phyloP scores from a whole-genome alignment of 2,329 filamentous ascomycete species.

The Phoma herbarum region DNA sequence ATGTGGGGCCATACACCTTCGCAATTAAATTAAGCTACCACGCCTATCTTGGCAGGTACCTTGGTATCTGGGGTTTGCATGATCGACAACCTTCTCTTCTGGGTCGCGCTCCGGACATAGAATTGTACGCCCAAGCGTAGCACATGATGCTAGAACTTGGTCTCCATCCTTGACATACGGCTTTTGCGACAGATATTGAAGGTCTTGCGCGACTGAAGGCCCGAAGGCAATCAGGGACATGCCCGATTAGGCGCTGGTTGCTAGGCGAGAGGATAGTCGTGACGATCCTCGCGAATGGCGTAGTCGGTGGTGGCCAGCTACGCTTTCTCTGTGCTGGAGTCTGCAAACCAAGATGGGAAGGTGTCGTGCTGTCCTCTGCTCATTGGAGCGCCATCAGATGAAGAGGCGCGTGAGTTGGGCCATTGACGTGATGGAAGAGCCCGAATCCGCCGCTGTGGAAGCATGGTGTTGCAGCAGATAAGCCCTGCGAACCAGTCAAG shows the following conservation, averaged over 20 bases:
- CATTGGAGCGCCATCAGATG: constrained; percentile 16
- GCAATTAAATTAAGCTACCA: constrained; percentile 42
- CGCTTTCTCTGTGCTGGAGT: constrained; percentile 13
- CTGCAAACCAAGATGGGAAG: constrained; percentile 14
- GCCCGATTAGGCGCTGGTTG: constrained; percentile 12
- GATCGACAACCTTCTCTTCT: constrained; percentile 40
- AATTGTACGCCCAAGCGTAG: constrained; percentile 9
- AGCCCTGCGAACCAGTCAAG: constrained; percentile 35
- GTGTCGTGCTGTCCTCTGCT: constrained; percentile 13
- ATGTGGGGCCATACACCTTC: constrained; percentile 31
- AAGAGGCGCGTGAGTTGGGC: constrained; percentile 15
- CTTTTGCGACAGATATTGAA: constrained; percentile 17
- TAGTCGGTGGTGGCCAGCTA: constrained; percentile 9
- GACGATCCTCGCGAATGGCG: constrained; percentile 18
- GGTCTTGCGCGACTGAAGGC: constrained; percentile 23
- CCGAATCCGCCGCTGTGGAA: constrained; percentile 5
- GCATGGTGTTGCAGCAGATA: constrained; percentile 27
- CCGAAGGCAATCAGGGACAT: constrained; percentile 13
- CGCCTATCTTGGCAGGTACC: constrained; percentile 46
- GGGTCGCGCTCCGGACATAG: constrained; percentile 29
- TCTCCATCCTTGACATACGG: constrained; percentile 8
- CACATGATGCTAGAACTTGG: constrained; percentile 19
- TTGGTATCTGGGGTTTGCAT: constrained; percentile 26
- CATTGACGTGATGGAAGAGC: constrained; percentile 15
- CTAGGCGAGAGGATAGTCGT: constrained; percentile 7